phyloP scores from a whole-genome alignment of 306 rosid genomes.

The Casuarina glauca region DNA sequence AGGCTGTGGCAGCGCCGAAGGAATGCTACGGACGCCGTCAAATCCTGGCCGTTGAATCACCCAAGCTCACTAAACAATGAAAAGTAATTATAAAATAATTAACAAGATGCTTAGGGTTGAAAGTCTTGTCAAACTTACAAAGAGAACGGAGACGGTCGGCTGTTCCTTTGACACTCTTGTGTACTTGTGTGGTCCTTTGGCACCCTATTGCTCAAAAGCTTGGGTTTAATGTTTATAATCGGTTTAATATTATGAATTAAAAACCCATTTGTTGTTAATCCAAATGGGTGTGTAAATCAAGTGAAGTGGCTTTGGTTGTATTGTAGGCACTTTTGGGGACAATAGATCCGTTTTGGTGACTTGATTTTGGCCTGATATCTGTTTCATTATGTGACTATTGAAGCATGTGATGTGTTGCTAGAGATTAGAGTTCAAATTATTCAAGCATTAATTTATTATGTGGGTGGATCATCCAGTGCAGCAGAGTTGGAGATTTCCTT shows the following conservation, averaged over 20 bases:
- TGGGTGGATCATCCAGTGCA: background rate
- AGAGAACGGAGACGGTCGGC: slow-evolving; percentile 39
- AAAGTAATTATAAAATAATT: slow-evolving; percentile 24
- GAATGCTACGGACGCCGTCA: background rate
- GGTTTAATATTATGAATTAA: slow-evolving; percentile 12
- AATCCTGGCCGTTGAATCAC: slow-evolving; percentile 21
- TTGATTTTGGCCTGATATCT: slow-evolving; percentile 40
- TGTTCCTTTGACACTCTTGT: slow-evolving; percentile 35
- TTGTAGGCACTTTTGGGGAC: slow-evolving; percentile 68
- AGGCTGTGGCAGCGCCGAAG: slow-evolving; percentile 14
- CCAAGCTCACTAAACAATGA: slow-evolving; percentile 2
- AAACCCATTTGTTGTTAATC: slow-evolving; percentile 12
- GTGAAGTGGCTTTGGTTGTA: slow-evolving; percentile 49
- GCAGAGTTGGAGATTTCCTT: background rate
- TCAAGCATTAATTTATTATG: background rate
- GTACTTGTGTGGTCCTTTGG: slow-evolving; percentile 39
- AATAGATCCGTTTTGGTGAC: slow-evolving; percentile 53
- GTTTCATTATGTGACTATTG: slow-evolving; percentile 25
- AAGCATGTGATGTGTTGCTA: slow-evolving; percentile 59
- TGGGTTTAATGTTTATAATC: slow-evolving; percentile 22
- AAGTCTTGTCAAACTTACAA: slow-evolving; percentile 16
- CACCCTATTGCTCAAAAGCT: slow-evolving; percentile 24
- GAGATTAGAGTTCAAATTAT: slow-evolving; percentile 22
- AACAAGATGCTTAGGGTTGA: slow-evolving; percentile 29
- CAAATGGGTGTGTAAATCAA: slow-evolving; percentile 21